Evolutionary conservation across 495 filamentous ascomycete species (phyloP), one percentile per base, ranked within the genome.

Genomic region (Trichoderma parareesei): DNA sequence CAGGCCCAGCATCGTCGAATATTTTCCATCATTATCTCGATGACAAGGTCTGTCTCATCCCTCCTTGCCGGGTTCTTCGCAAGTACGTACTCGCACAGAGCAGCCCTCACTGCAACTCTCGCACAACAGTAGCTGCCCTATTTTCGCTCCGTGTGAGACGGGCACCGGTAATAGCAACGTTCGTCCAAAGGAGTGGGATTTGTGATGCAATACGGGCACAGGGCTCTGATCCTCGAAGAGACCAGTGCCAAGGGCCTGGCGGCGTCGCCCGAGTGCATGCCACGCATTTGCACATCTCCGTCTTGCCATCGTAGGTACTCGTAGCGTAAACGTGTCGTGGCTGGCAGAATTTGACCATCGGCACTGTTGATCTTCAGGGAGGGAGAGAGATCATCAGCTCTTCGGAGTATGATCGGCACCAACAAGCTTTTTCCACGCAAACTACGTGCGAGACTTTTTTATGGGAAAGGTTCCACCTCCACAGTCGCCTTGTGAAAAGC

Each of bases 301-400:
- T 27, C 27, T 27, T 27, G 27, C 27, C 27, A 27, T 27, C 27
- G 27, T 27, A 27, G n/a, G 18, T 8, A 7, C n/a, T 9, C 48
- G n/a, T 55, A 55, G n/a, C 48, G 18, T 20, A 6, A 33, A 18
- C 5, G 48, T 33, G n/a, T 18, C 48, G 10, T 18, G 48, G 48
- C 20, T 55, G 27, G 18, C 8, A 55, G n/a, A 18, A 7, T 18
- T 18, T 33, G 48, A 18, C 20, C 14, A 55, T 55, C 20, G n/a
- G 20, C 48, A 55, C 53, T 37, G 20, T 57, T 57, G 53, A 57
- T 57, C 53, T 57, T 57, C 53, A 38, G 53, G 53, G 53, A 35
- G 53, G 16, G 53, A 27, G 27, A 57, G 53, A 37, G 53, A 57
- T 57, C 27, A 33, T 9, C 53, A 57, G 20, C 7, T 35, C 27